Base-by-base conservation (phyloP, 805 yeast genomes). In the Candida hispaniensis region DNA sequence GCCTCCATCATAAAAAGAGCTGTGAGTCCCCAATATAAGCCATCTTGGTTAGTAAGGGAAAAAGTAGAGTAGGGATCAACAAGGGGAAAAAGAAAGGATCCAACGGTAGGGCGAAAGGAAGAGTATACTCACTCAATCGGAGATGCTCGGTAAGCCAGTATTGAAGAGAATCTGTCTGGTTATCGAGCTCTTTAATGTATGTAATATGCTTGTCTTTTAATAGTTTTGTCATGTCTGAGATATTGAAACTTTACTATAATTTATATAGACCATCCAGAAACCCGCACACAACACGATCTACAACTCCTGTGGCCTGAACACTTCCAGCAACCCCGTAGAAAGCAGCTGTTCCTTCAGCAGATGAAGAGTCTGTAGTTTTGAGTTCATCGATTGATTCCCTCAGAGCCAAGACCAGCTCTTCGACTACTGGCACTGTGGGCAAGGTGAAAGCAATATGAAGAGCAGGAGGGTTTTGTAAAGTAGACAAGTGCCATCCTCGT, bases 291-390 rank as follows among this genome's bases (percentile, higher is more conserved):
- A 88, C 56, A 39, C 68, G 66, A 41, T 79, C 93, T 7, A 85
- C 95, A 9, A 91, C 74, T 3, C 93, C 91, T 0, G 75, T 69
- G 0, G 95, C 83, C 39, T 70, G 63, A 14, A 91, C 72, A 49
- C 91, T 80, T 6, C 95, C 96, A 2, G 97, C 97, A 29, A 88
- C 93, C 46, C 98, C 98, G 50, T 88, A 88, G 27, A 88, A 52
- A 3, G 91, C 94, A 10, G 94, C 91, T 1, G 94, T 82, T 13
- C 72, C 69, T 7, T 63, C 63, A 11, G 41, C 39, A 32, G 49
- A 34, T 47, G 54, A 48, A 51, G 36, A 7, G 8, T 42, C 54
- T 5, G 15, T 10, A 24, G 15, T 20, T 20, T 57, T 54, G 39
- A 71, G 51, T 19, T 64, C 69, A 7, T 51, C 49, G 1, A 75